Percentiles rank a stretch among this genome's conserved stretches.
Evolutionary conservation across 2,329 filamentous ascomycete species (phyloP).

Genomic region (Microcyclospora tardicrescens): DNA sequence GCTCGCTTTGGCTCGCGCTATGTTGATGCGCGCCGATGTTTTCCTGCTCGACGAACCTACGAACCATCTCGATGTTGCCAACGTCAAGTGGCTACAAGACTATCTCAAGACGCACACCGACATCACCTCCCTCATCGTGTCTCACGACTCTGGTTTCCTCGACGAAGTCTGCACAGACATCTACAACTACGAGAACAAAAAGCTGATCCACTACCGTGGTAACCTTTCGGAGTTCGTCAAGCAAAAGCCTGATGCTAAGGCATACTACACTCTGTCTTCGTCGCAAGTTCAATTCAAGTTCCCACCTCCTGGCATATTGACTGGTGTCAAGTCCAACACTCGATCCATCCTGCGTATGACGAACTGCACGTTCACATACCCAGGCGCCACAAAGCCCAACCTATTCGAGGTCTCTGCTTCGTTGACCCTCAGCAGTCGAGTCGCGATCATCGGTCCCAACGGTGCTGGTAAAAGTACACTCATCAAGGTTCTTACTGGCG

Average conservation of each 20-base stretch:
- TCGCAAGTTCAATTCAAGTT: conserved; percentile 94
- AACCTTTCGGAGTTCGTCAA: conserved; percentile 77
- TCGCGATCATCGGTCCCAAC: conserved; percentile 93
- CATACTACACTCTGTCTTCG: conserved; percentile 90
- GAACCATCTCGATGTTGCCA: conserved; percentile 92
- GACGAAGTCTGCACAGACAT: conserved; percentile 98
- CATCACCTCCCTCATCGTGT: conserved; percentile 94
- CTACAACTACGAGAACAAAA: conserved; percentile 98
- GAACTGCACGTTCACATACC: conserved; percentile 85
- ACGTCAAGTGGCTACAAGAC: conserved; percentile 89
- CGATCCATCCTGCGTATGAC: conserved; percentile 91
- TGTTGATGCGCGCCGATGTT: conserved; percentile 95
- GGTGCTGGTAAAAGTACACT: conserved; percentile 97
- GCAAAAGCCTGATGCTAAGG: conserved; percentile 85
- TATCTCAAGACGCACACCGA: conserved; percentile 94
- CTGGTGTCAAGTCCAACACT: conserved; percentile 89
- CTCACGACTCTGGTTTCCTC: conserved; percentile 94
- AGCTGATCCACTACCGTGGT: conserved; percentile 74
- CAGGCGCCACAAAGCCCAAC: conserved; percentile 77
- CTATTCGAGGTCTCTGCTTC: conserved; percentile 76
- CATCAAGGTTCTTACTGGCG: conserved; percentile 92
- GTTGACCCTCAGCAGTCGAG: conserved; percentile 76
- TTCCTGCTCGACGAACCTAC: conserved; percentile 95
- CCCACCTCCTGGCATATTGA: conserved; percentile 84
- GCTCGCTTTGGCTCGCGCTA: conserved; percentile 84